Conservation (phyloP, 2,329 filamentous ascomycete species). For the Tolypocladium endophyticum region DNA sequence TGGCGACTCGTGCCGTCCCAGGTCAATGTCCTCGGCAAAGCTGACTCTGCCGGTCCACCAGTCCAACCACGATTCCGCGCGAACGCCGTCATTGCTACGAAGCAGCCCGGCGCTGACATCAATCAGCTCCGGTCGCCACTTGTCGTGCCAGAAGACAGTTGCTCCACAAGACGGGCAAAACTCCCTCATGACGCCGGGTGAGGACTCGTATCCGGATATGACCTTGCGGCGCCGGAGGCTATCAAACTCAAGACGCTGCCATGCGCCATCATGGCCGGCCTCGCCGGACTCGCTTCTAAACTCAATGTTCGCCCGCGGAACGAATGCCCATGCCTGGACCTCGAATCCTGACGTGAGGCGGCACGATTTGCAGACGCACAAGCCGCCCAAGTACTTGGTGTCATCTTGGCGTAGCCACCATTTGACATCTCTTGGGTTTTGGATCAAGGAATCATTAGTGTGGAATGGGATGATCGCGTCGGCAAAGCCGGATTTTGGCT, state of each 20-base stretch:
- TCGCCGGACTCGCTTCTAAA: slow-evolving; percentile 18
- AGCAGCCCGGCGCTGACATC: slow-evolving; percentile 52
- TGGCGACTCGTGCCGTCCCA: neutral
- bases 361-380: slow-evolving; percentile 53
- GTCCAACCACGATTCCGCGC: slow-evolving; percentile 48
- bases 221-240: slow-evolving; percentile 27
- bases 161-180: slow-evolving; percentile 56
- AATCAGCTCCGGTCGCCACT: slow-evolving; percentile 41
- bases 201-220: slow-evolving; percentile 43
- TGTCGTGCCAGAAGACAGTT: slow-evolving; percentile 51
- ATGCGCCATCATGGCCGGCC: neutral
- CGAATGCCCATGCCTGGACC: slow-evolving; percentile 55
- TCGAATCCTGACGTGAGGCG: slow-evolving; percentile 51
- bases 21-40: slow-evolving; percentile 39
- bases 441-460: slow-evolving; percentile 17
- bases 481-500: slow-evolving; percentile 36
- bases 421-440: slow-evolving; percentile 38
- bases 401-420: slow-evolving; percentile 46
- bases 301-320: slow-evolving; percentile 48
- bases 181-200: slow-evolving; percentile 40
- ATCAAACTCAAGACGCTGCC: slow-evolving; percentile 20
- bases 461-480: slow-evolving; percentile 42
- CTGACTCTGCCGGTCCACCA: slow-evolving; percentile 51
- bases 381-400: slow-evolving; percentile 46
- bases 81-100: slow-evolving; percentile 40